Base-by-base conservation (phyloP, 495 filamentous ascomycete species). In the Penicillium fimorum region DNA sequence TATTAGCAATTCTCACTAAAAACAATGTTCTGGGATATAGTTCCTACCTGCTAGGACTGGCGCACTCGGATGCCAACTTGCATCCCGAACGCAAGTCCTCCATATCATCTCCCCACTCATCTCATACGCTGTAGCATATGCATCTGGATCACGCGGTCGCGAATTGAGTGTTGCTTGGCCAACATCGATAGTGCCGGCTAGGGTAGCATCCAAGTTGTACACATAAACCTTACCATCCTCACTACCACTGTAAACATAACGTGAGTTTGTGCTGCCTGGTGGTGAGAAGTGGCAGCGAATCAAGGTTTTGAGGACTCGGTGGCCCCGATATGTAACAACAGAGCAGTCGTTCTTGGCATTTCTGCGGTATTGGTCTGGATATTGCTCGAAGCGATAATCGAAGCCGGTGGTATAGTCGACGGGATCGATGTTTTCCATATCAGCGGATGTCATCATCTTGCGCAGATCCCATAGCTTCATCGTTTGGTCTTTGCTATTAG, bases 381-480 rank as follows among this genome's bases (percentile, higher is more conserved):
- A 97, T 5, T 77, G 73, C 49, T 83, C 80, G 66, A 83, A 86
- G 5, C 93, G 88, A 70, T 98, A 98, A 70, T 98, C 94, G 71
- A 94, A 97, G 3, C 80, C 81, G 43, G 82, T 87, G 3, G 79
- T 81, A 63, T 84, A 88, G 6, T 74, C 70, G 15, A 66, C 66
- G n/a, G 79, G 74, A 20, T 82, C 74, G 50, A 85, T 71, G 1
- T 62, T 65, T 35, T 83, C 82, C 50, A 86, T 88, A 17, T 80
- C 79, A 20, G 83, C 78, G 18, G 84, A 86, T 20, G 82, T 84
- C 81, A 90, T 88, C 81, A 89, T 90, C 57, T 83, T 87, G 53
- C 95, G 79, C 45, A 98, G 74, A 73, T 98, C 94, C 94, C 94
- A 98, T 4, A 98, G 80, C 73, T 97, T 98, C 87, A 96, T 96